A percentile compares a stretch with the other conserved stretches of the same genome.
phyloP scores from a whole-genome alignment of 352 stramenopile species.

The Phytophthora idaei region DNA sequence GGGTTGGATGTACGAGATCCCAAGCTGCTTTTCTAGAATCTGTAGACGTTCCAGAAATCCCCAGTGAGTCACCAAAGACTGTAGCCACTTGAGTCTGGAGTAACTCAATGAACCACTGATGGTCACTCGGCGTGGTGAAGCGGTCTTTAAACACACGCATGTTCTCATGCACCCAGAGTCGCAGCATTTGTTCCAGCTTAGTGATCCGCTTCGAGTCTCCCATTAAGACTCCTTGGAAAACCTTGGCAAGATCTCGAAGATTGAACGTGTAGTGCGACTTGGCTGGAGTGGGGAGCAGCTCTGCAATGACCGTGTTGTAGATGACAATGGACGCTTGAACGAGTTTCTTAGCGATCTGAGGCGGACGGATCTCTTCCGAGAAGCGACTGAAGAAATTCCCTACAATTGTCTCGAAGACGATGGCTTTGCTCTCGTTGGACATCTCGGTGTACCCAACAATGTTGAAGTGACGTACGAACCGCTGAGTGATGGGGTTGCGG shows the following conservation, averaged over 20 bases:
- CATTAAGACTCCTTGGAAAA: conserved; percentile 88
- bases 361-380: conserved; percentile 66
- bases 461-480: conserved; percentile 87
- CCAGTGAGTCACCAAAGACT: conserved; percentile 59
- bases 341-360: conserved; percentile 57
- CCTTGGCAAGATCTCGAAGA: conserved; percentile 87
- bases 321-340: conserved; percentile 80
- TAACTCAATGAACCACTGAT: conserved; percentile 81
- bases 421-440: conserved; percentile 79
- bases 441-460: conserved; percentile 88
- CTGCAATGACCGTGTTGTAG: conserved; percentile 85
- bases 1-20: conserved; percentile 64
- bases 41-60: conserved; percentile 22
- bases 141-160: conserved; percentile 89
- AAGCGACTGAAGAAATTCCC: conserved; percentile 75
- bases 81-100: conserved; percentile 62
- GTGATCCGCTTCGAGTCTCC: conserved; percentile 76
- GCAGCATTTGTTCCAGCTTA: conserved; percentile 70
- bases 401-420: conserved; percentile 87
- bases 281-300: conserved; percentile 81
- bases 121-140: conserved; percentile 76
- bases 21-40: conserved; percentile 52
- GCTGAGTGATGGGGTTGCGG: conserved; percentile 78
- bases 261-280: conserved; percentile 92
- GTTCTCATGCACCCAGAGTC: conserved; percentile 86